Base-by-base conservation (phyloP, 1,284 basidiomycete genomes). In the Athelia sp. region DNA sequence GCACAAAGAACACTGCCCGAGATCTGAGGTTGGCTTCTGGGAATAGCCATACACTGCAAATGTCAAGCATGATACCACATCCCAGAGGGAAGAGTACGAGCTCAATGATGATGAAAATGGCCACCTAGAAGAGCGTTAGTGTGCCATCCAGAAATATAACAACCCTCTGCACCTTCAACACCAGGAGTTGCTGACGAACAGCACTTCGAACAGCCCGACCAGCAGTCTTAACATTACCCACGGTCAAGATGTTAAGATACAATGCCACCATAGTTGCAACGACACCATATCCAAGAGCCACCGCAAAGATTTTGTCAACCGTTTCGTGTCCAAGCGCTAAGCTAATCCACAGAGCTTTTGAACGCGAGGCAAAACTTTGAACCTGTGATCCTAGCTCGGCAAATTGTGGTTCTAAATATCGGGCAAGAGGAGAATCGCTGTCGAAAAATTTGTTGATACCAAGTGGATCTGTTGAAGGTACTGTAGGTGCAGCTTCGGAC, bases 61-160 rank as follows among this genome's bases (percentile, higher is more conserved):
- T 59, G 65, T 95, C 91, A 40, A 98, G 74, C 58, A 95, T 82
- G 31, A 90, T 63, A 2, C 96, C 96, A 55, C 95, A 96, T 11
- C 87, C 85, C 2, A 96, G 75, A 0, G 96, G 96, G 71, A 98
- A 98, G 14, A 90, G 73, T 35, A 91, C 78, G 14, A 98, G 75
- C 66, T 98, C 93, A 38, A 93, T 82, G 59, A 90, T 75, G 56
- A 95, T 93, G 68, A 95, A 96, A 35, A 85, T 74, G 1, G 87
- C 87, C 47, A 93, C 90, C 89, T 91, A 56, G 47, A 45, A 8
- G 18, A 45, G 45, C 15, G 15, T 22, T 19, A 48, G 23, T 18
- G 17, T 34, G 45, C 23, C 21, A 40, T 31, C 50, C 56, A 45
- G 36, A 53, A 58, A 29, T 22, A n/a, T n/a, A 23, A 4, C 17